These are phyloP conservation scores for Gaillardinia entomophila DNA, from an alignment of 805 yeast species.

Conservation along the genomic window DNA sequence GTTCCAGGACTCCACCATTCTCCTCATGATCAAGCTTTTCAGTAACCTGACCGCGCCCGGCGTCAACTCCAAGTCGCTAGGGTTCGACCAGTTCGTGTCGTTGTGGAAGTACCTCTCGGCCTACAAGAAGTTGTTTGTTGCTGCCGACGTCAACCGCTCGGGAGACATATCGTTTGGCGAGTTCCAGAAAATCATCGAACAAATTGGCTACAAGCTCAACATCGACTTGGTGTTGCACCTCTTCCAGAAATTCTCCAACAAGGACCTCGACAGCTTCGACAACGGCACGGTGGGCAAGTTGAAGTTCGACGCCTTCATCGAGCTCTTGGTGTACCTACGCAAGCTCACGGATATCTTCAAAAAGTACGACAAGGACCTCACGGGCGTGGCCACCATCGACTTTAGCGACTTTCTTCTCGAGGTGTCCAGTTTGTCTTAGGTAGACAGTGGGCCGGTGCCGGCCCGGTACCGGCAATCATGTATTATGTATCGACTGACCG, in stretches of 20 bases:
- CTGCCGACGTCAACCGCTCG: slow-evolving; percentile 53
- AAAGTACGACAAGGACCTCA: slow-evolving; percentile 66
- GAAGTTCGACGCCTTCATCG: slow-evolving; percentile 79
- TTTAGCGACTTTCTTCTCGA: slow-evolving; percentile 64
- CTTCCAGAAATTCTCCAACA: slow-evolving; percentile 49
- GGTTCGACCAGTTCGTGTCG: slow-evolving; percentile 59
- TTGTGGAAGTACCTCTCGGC: slow-evolving; percentile 65
- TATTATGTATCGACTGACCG: too few species aligned
- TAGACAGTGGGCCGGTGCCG: too few species aligned
- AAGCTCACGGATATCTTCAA: slow-evolving; percentile 75
- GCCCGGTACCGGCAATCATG: too few species aligned
- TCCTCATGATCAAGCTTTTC: slow-evolving; percentile 58
- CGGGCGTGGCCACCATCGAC: slow-evolving; percentile 64
- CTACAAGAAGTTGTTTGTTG: slow-evolving; percentile 58
- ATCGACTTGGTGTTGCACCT: slow-evolving; percentile 52
- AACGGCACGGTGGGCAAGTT: slow-evolving; percentile 35
- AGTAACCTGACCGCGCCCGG: slow-evolving; percentile 27
- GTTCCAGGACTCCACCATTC: slow-evolving; percentile 55
- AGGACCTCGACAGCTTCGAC: slow-evolving; percentile 20
- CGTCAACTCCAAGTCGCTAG: slow-evolving; percentile 16
- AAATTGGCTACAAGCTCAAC: slow-evolving; percentile 61
- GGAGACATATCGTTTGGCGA: slow-evolving; percentile 63
- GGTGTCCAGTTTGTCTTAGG: slow-evolving; percentile 27
- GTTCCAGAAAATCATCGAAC: slow-evolving; percentile 53
- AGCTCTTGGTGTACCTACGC: slow-evolving; percentile 69